phyloP scores from a whole-genome alignment of 2,329 filamentous ascomycete genomes.

The Talaromyces piceae region DNA sequence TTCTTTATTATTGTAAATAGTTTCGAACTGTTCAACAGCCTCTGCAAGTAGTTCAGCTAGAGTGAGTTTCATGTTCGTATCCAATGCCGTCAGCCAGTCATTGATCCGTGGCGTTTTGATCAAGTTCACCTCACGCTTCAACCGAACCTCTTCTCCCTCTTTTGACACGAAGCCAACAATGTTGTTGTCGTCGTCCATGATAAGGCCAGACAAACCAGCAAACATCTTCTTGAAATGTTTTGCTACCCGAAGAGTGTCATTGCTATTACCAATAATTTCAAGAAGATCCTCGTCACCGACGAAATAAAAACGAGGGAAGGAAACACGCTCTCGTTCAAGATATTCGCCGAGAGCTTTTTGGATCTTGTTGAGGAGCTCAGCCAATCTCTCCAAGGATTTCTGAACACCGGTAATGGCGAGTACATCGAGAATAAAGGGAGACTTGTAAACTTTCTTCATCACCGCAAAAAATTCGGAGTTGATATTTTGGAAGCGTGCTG shows the following conservation, averaged over 20 bases:
- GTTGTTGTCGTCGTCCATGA: conserved; percentile 82
- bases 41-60: conserved; percentile 85
- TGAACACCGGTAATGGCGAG: conserved; percentile 93
- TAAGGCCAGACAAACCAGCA: conserved; percentile 81
- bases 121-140: conserved; percentile 88
- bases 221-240: conserved; percentile 99
- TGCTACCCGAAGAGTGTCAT: conserved; percentile 88
- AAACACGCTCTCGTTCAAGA: conserved; percentile 92
- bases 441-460: conserved; percentile 98
- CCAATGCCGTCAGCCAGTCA: conserved; percentile 92
- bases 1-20: conserved; percentile 63
- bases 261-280: conserved; percentile 99
- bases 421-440: conserved; percentile 90
- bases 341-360: conserved; percentile 98
- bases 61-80: conserved; percentile 88
- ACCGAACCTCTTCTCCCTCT: conserved; percentile 77
- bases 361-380: conserved; percentile 97
- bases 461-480: conserved; percentile 98
- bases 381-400: conserved; percentile 87
- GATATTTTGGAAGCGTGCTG: conserved; percentile 96
- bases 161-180: conserved; percentile 93
- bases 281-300: conserved; percentile 97
- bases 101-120: conserved; percentile 95
- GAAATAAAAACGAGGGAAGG: conserved; percentile 98
- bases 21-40: conserved; percentile 72